Evolutionary conservation across 2,329 filamentous ascomycete species (phyloP).

Genomic region (Colletotrichum siamense): DNA sequence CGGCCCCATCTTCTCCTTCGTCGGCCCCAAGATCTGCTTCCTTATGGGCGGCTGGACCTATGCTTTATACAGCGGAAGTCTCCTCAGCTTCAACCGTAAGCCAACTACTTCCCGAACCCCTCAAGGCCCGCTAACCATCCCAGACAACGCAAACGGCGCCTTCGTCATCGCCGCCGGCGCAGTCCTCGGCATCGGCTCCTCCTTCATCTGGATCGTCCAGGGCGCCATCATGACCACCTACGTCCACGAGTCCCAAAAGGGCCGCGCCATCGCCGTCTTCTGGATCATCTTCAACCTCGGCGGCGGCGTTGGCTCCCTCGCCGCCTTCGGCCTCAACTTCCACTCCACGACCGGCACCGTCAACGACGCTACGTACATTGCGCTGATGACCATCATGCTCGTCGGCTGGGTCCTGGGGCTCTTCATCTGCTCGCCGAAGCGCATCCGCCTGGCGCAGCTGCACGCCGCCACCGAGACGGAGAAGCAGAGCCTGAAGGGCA

Average conservation of each 20-base stretch:
- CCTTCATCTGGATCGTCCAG: slow-evolving; percentile 51
- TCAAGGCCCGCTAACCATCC: slow-evolving; percentile 43
- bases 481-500: slow-evolving; percentile 40
- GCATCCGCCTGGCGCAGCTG: slow-evolving; percentile 43
- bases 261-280: slow-evolving; percentile 46
- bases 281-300: slow-evolving; percentile 54
- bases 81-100: slow-evolving; percentile 47
- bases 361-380: slow-evolving; percentile 54
- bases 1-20: slow-evolving; percentile 46
- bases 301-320: slow-evolving; percentile 47
- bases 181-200: slow-evolving; percentile 49
- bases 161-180: slow-evolving; percentile 51
- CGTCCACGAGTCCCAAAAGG: slow-evolving; percentile 45
- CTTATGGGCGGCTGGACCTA: slow-evolving; percentile 52
- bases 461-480: slow-evolving; percentile 40
- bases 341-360: slow-evolving; percentile 47
- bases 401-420: slow-evolving; percentile 52
- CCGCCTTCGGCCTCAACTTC: slow-evolving; percentile 49
- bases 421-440: slow-evolving; percentile 52
- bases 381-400: slow-evolving; percentile 52
- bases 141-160: slow-evolving; percentile 40
- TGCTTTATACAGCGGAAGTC: slow-evolving; percentile 47
- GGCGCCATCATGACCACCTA: slow-evolving; percentile 56
- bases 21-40: slow-evolving; percentile 47
- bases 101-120: not conserved